phyloP scores from a whole-genome alignment of 2,329 filamentous ascomycete species.

The Cordyceps cicadae region DNA sequence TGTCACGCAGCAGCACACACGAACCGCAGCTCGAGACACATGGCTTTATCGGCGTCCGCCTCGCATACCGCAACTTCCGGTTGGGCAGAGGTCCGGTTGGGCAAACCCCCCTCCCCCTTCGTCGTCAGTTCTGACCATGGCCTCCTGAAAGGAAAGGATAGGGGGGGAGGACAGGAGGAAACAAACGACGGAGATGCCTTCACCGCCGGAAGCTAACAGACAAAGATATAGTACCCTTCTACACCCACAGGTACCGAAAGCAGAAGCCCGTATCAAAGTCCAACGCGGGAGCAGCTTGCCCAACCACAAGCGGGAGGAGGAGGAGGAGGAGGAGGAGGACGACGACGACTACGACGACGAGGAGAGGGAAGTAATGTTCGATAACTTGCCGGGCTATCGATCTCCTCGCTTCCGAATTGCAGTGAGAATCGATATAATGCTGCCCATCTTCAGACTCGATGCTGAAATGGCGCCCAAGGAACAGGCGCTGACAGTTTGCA shows the following conservation, averaged over 20 bases:
- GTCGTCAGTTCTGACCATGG: background rate
- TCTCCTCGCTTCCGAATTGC: background rate
- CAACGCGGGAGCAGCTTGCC: background rate
- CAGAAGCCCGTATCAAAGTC: background rate
- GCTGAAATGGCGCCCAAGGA: background rate
- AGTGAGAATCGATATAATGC: background rate
- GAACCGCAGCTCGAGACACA: background rate
- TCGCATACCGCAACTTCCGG: background rate
- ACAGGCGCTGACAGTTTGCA: background rate
- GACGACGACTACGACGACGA: no score
- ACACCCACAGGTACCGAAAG: background rate
- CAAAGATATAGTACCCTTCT: background rate
- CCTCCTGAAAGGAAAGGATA: background rate
- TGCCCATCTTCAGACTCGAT: background rate
- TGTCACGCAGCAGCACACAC: background rate
- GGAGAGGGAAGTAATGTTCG: background rate
- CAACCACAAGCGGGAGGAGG: background rate
- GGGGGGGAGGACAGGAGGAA: background rate
- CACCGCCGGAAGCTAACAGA: background rate
- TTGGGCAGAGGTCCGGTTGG: background rate
- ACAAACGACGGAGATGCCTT: background rate
- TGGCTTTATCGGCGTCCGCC: background rate
- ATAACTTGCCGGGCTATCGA: background rate
- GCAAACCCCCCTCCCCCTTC: background rate
- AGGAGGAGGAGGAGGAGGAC: no score